phyloP scores from a whole-genome alignment of 495 filamentous ascomycete genomes.

The Astrothelium macrocarpum region DNA sequence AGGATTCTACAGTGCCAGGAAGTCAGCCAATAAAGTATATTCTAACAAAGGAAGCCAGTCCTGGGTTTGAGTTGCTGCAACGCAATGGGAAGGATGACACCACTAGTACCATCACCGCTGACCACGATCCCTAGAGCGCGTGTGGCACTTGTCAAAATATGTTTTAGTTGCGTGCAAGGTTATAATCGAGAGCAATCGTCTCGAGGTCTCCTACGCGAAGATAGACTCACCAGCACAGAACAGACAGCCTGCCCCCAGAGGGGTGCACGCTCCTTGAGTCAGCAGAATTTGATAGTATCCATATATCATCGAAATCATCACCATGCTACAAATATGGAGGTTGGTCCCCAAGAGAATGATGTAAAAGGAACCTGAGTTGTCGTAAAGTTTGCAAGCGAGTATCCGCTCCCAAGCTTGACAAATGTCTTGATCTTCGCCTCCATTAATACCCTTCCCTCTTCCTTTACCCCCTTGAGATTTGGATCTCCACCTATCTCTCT shows the following conservation, averaged over 20 bases:
- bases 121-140: slow-evolving; percentile 11
- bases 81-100: slow-evolving; percentile 29
- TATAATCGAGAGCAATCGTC: not conserved
- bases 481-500: not conserved
- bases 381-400: not conserved
- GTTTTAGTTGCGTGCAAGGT: slow-evolving; percentile 6
- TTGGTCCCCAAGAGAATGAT: slow-evolving; percentile 19
- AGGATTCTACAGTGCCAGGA: too few species aligned
- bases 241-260: slow-evolving; percentile 4
- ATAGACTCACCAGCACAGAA: slow-evolving; percentile 3
- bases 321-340: slow-evolving; percentile 25
- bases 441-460: not conserved
- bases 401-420: slow-evolving; percentile 31
- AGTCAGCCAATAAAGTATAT: too few species aligned
- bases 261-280: slow-evolving; percentile 30
- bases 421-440: slow-evolving; percentile 33
- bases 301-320: slow-evolving; percentile 34
- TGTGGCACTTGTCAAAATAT: slow-evolving; percentile 9
- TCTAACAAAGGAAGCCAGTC: slow-evolving; percentile 41
- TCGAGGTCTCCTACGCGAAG: not conserved
- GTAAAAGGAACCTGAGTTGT: not conserved
- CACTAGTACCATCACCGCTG: slow-evolving; percentile 19
- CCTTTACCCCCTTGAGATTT: not conserved
- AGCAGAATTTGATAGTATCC: slow-evolving; percentile 41
- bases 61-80: slow-evolving; percentile 30